These are phyloP conservation scores for Castanea crenata DNA, from an alignment of 306 rosid genomes.

Conservation along the genomic window DNA sequence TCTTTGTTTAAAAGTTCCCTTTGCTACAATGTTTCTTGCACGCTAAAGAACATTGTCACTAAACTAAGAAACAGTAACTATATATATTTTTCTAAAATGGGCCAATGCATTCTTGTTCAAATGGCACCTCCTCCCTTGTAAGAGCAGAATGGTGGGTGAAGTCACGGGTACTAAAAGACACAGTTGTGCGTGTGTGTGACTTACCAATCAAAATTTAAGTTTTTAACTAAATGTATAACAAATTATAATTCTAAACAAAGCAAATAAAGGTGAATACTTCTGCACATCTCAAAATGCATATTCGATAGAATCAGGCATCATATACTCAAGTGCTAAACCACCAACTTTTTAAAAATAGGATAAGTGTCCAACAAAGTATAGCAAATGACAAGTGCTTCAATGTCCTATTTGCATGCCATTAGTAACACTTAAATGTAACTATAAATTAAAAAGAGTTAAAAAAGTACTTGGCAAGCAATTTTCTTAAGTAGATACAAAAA, in stretches of 20 bases:
- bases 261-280: too few relatives aligned
- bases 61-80: background rate
- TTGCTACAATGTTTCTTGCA: background rate
- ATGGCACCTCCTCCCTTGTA: background rate
- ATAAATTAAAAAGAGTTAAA: too few relatives aligned
- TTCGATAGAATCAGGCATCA: background rate
- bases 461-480: background rate
- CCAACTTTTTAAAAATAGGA: background rate
- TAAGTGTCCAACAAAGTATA: too few relatives aligned
- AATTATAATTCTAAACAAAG: too few relatives aligned
- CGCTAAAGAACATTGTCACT: background rate
- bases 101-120: too few relatives aligned
- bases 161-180: background rate
- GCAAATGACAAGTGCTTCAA: too few relatives aligned
- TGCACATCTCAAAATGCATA: too few relatives aligned
- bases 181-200: too few relatives aligned
- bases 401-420: too few relatives aligned
- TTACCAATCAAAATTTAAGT: too few relatives aligned
- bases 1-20: background rate
- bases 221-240: too few relatives aligned
- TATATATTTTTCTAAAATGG: background rate
- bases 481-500: background rate
- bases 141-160: background rate
- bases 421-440: too few relatives aligned
- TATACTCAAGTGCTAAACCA: background rate